These are phyloP conservation scores for Coprinopsis sp. DNA, from an alignment of 768 basidiomycete genomes.

Conservation along the genomic window DNA sequence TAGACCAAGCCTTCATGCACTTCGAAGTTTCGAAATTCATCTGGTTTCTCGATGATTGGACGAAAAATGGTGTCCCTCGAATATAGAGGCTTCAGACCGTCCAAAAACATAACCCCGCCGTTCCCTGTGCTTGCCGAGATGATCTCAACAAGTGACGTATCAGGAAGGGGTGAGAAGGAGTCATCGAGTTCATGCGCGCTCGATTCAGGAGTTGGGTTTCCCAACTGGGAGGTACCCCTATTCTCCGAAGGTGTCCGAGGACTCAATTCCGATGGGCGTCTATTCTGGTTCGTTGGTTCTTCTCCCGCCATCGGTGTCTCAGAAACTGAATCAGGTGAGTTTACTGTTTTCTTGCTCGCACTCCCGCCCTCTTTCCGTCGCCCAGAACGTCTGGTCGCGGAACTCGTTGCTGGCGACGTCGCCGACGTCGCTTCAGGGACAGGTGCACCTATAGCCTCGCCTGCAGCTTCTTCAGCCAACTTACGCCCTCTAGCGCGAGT, in stretches of 20 bases:
- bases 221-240: no score
- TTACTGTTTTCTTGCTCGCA: neutral
- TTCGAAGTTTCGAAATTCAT: slow-evolving; percentile 17
- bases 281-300: no score
- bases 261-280: no score
- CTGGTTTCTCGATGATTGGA: slow-evolving; percentile 14
- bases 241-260: no score
- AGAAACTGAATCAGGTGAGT: neutral
- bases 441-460: neutral
- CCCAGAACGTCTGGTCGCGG: neutral
- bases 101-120: slow-evolving; percentile 8
- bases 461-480: no score
- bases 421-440: neutral
- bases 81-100: slow-evolving; percentile 11
- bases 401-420: no score
- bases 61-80: slow-evolving; percentile 14
- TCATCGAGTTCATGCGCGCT: neutral
- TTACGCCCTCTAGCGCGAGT: neutral
- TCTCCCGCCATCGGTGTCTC: no score
- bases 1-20: slow-evolving; percentile 17
- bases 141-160: slow-evolving; percentile 1
- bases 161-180: neutral
- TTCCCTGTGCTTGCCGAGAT: slow-evolving; percentile 2
- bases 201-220: neutral
- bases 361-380: neutral